phyloP scores from a whole-genome alignment of 2,329 filamentous ascomycete species.

The Aspergillus unguis region DNA sequence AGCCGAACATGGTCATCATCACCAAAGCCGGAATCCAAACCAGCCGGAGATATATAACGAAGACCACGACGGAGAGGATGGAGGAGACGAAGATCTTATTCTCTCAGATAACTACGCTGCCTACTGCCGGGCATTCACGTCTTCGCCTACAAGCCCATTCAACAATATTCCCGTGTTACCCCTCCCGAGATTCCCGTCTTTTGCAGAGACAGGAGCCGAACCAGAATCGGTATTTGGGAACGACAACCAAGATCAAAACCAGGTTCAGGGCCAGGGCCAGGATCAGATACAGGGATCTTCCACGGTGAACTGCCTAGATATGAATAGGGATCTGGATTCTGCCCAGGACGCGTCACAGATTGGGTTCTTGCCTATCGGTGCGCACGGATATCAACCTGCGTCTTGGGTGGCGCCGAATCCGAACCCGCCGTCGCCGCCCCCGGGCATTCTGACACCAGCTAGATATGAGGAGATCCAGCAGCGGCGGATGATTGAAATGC shows the following conservation, averaged over 20 bases:
- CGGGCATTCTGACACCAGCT: conserved; percentile 13
- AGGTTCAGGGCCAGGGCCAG: neutral
- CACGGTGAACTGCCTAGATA: too few relatives aligned
- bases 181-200: neutral
- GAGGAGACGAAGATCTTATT: neutral
- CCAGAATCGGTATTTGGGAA: neutral
- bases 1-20: neutral
- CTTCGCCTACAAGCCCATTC: neutral
- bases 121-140: conserved; percentile 15
- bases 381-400: conserved; percentile 11
- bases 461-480: conserved; percentile 12
- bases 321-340: neutral
- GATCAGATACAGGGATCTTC: too few relatives aligned
- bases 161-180: neutral
- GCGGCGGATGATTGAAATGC: neutral
- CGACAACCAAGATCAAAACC: too few relatives aligned
- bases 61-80: neutral
- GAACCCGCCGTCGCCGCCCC: conserved; percentile 12
- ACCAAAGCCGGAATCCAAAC: neutral
- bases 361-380: conserved; percentile 7
- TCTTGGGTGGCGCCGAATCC: conserved; percentile 3
- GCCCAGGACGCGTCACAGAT: neutral
- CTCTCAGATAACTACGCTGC: conserved; percentile 13
- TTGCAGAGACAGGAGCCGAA: neutral
- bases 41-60: neutral